Percentiles rank a stretch among this genome's conserved stretches.
Evolutionary conservation across 306 rosid genomes (phyloP).

Genomic region (Crotalaria pallida): DNA sequence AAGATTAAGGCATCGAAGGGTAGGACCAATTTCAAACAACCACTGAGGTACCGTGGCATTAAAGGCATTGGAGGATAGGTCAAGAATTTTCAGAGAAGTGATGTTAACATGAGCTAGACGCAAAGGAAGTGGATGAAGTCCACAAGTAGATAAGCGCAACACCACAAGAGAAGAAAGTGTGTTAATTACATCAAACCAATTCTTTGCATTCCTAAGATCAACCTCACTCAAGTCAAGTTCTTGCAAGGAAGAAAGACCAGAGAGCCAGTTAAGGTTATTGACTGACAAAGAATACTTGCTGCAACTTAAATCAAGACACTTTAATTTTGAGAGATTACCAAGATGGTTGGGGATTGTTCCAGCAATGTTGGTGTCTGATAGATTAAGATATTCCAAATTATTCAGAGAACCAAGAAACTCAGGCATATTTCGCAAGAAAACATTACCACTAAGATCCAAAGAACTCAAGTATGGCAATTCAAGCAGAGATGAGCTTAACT

Average conservation of each 20-base stretch:
- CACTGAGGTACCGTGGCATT: not conserved
- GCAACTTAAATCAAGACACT: constrained; percentile 19
- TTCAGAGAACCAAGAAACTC: constrained; percentile 4
- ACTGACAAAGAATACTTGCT: not conserved
- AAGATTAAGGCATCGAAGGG: constrained; percentile 12
- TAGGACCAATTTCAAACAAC: constrained; percentile 12
- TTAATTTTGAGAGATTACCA: constrained; percentile 15
- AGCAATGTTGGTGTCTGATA: constrained; percentile 9
- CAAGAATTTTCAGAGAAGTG: not conserved
- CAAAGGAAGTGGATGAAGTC: too few species aligned
- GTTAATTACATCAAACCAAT: constrained; percentile 13
- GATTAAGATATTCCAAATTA: constrained; percentile 10
- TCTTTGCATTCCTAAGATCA: not conserved
- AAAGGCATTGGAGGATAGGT: constrained; percentile 1
- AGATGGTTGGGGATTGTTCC: not conserved
- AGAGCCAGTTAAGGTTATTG: constrained; percentile 7
- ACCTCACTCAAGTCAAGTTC: constrained; percentile 10
- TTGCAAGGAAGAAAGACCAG: constrained; percentile 8
- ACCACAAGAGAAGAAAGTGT: not conserved
- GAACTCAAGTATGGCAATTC: constrained; percentile 7
- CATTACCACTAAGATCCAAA: constrained; percentile 18
- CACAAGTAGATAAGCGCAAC: not conserved
- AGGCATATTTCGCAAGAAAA: constrained; percentile 10
- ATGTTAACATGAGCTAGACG: too few species aligned
- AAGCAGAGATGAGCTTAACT: constrained; percentile 3